Evolutionary conservation across 306 rosid species (phyloP).

Genomic region (Quillaja saponaria): DNA sequence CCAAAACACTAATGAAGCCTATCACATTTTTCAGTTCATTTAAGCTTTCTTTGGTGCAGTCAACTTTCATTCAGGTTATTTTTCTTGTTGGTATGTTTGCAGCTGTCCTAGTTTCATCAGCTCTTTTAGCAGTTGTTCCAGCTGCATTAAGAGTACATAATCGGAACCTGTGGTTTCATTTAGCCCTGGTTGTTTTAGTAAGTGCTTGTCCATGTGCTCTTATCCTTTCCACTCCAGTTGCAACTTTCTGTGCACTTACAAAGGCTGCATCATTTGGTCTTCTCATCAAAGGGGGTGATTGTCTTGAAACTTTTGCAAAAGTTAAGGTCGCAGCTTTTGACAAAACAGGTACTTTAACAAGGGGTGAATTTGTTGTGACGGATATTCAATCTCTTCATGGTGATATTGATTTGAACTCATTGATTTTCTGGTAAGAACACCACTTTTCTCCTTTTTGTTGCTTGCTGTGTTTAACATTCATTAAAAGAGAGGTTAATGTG

Average conservation of each 20-base stretch:
- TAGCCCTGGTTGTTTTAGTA: constrained; percentile 82
- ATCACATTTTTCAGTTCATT: neutral
- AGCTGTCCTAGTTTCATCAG: constrained; percentile 67
- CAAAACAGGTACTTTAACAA: constrained; percentile 94
- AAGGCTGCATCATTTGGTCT: constrained; percentile 88
- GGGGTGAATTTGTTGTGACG: constrained; percentile 79
- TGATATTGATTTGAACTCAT: constrained; percentile 56
- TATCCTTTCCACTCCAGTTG: constrained; percentile 90
- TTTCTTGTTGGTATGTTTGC: constrained; percentile 34
- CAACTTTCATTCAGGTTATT: constrained; percentile 16
- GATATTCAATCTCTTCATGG: constrained; percentile 61
- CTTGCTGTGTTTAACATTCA: neutral
- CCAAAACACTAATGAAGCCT: too few relatives aligned
- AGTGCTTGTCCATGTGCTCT: constrained; percentile 97
- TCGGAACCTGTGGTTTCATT: constrained; percentile 69
- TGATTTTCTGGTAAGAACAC: constrained; percentile 69
- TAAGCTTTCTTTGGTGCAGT: neutral
- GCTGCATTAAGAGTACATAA: constrained; percentile 43
- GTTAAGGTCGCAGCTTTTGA: constrained; percentile 79
- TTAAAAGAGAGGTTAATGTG: too few relatives aligned
- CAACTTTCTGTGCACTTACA: constrained; percentile 91
- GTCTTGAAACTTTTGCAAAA: constrained; percentile 74
- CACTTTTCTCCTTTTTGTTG: neutral
- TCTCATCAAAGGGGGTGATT: constrained; percentile 89
- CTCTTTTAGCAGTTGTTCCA: constrained; percentile 64